Conservation (phyloP, 1,284 basidiomycete genomes). For the Apiotrichum akiyoshidainum region DNA sequence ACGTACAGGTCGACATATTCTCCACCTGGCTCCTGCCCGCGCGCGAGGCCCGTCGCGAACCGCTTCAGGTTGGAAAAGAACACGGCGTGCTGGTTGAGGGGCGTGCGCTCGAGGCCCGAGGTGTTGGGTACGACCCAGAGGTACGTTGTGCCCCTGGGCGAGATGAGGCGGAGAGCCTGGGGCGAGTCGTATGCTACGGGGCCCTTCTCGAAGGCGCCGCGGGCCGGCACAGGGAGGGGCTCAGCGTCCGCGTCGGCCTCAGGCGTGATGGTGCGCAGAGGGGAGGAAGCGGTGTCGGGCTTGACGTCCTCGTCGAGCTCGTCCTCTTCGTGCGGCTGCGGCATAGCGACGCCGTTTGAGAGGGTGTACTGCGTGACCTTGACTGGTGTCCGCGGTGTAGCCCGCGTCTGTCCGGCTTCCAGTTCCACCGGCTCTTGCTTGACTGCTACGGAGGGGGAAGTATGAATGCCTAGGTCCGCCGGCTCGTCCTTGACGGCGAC, state of each 20-base stretch:
- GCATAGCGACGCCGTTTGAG: neutral
- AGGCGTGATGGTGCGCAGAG: no score
- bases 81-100: slow-evolving; percentile 13
- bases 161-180: slow-evolving; percentile 5
- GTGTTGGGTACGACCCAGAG: slow-evolving; percentile 51
- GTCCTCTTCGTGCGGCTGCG: neutral
- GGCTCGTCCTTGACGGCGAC: neutral
- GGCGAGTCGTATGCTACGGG: slow-evolving; percentile 8
- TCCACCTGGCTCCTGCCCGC: neutral
- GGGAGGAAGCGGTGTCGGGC: neutral
- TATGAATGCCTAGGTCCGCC: no score
- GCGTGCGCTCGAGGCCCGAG: slow-evolving; percentile 47
- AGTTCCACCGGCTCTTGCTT: no score
- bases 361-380: slow-evolving; percentile 1
- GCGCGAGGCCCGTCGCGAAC: slow-evolving; percentile 11
- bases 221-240: no score
- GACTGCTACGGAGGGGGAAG: no score
- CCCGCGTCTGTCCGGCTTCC: neutral
- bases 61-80: slow-evolving; percentile 12
- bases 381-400: neutral
- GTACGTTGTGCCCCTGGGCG: slow-evolving; percentile 30
- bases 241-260: neutral
- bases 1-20: no score
- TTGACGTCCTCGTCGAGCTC: neutral
- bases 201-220: neutral